Evolutionary conservation across 148 eudicot genomes (phyloP).

Genomic region (Pouteria glomerata): DNA sequence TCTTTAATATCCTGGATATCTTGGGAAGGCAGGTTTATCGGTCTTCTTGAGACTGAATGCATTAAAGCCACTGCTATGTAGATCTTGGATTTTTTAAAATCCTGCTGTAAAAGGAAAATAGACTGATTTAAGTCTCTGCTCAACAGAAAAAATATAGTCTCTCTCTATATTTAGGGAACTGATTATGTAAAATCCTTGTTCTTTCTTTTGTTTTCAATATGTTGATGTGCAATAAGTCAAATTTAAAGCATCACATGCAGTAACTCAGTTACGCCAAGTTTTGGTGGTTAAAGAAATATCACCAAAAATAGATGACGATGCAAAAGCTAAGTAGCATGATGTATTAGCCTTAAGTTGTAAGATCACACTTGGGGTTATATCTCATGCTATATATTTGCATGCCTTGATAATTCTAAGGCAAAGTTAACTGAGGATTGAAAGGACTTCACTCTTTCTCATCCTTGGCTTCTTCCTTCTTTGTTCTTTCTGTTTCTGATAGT

Average conservation of each 20-base stretch:
- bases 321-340: constrained; percentile 52
- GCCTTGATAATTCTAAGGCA: neutral
- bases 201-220: neutral
- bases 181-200: neutral
- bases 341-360: constrained; percentile 55
- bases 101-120: neutral
- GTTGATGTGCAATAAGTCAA: neutral
- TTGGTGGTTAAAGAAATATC: constrained; percentile 46
- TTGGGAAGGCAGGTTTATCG: neutral
- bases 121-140: neutral
- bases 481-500: constrained; percentile 32
- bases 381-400: constrained; percentile 37
- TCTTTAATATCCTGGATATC: neutral
- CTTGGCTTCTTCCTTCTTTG: constrained; percentile 21
- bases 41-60: neutral
- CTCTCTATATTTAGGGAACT: neutral
- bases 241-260: constrained; percentile 30
- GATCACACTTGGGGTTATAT: constrained; percentile 54
- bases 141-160: neutral
- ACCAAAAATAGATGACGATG: constrained; percentile 36
- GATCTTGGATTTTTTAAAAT: neutral
- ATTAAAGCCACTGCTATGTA: neutral
- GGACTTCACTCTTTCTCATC: constrained; percentile 32
- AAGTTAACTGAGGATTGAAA: neutral
- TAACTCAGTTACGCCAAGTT: constrained; percentile 15